Evolutionary conservation across 768 basidiomycete genomes (phyloP).

Genomic region (Tubosaeta sp.): DNA sequence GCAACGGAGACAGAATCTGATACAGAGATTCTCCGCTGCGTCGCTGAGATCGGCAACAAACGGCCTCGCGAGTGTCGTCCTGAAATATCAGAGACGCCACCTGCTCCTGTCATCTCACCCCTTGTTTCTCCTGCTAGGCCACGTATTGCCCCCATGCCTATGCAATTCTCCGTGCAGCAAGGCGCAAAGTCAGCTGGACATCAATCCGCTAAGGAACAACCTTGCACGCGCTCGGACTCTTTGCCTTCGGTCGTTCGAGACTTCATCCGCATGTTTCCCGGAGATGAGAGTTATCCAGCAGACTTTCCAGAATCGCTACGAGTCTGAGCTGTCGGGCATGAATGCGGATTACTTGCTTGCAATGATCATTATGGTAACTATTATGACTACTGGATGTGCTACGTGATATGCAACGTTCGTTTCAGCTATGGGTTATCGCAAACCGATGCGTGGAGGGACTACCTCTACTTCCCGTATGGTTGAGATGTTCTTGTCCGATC

Average conservation of each 20-base stretch:
- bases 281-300: constrained; percentile 32
- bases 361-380: neutral
- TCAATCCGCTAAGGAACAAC: neutral
- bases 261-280: constrained; percentile 31
- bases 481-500: constrained; percentile 16
- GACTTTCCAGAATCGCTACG: constrained; percentile 32
- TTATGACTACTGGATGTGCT: neutral
- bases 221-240: constrained; percentile 8
- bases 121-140: constrained; percentile 26
- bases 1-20: constrained; percentile 33
- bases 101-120: constrained; percentile 20
- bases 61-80: neutral
- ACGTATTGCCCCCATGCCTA: constrained; percentile 2
- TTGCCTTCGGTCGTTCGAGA: constrained; percentile 29
- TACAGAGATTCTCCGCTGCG: constrained; percentile 20
- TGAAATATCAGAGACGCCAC: constrained; percentile 1
- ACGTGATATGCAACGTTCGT: neutral
- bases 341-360: neutral
- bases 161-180: constrained; percentile 7
- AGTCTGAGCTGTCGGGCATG: neutral
- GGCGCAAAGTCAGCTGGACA: constrained; percentile 3
- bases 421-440: constrained; percentile 2
- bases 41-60: constrained; percentile 15
- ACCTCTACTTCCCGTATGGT: constrained; percentile 15
- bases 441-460: constrained; percentile 4